Base-by-base conservation (phyloP, 306 rosid species). In the Geum urbanum region DNA sequence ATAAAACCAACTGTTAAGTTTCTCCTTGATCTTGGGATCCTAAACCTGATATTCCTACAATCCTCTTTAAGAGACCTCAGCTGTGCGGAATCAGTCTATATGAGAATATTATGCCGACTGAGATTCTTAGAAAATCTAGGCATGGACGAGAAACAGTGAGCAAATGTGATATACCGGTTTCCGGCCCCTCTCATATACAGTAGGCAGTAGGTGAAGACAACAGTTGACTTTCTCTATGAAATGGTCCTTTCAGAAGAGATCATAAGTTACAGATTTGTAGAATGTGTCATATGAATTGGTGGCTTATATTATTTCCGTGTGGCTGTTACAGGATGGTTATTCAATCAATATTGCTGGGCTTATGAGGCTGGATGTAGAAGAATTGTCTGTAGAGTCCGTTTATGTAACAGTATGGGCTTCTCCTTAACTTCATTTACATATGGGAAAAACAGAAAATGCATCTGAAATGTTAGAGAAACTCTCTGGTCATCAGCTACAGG, bases 361-460 rank as follows among this genome's bases (percentile, higher is more conserved):
- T 46, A 81, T 87, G 88, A 88, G 97, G 84, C 85, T 94, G 79
- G 98, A 94, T 81, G 24, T 94, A 27, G 96, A 88, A 78, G 92
- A 94, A 80, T 80, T 85, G 22, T 77, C 89, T 0, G 66, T 74
- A 45, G 95, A 86, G 32, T 79, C 97, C 50, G 78, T 94, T 22
- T 94, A 90, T 74, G 80, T 94, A 64, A 86, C 96, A 0, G 95
- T 86, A 35, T 94, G 97, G 98, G 97, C 98, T 22, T 94, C 98
- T 72, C 83, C 88, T 75, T 84, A 85, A 76, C 96, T 90, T 75
- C 96, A 91, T 39, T 76, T 94, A 58, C 98, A 94, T 79, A 84
- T 94, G 98, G 97, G 98, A 24, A 94, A 90, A 84, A 72, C 83
- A 5, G 96, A 90, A 80, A 90, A 87, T 77, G 87, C 96, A 58